Evolutionary conservation across 1,284 basidiomycete genomes (phyloP).

Genomic region (Heliocybe sulcata): DNA sequence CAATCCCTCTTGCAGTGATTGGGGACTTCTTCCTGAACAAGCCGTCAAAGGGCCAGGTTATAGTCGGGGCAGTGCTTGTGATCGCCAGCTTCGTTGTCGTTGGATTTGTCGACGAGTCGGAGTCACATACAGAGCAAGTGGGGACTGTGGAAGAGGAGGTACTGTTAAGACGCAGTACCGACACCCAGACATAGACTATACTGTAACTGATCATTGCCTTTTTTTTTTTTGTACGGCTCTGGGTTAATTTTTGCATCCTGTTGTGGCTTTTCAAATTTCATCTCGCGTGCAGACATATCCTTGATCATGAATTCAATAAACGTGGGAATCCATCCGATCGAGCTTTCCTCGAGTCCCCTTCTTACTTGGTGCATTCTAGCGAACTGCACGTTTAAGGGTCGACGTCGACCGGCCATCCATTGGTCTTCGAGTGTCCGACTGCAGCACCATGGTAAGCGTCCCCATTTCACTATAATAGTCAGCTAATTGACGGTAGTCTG

Average conservation of each 20-base stretch:
- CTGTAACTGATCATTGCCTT: background rate
- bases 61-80: slow-evolving; percentile 63
- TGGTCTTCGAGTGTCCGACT: too few species aligned
- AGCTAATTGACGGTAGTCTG: background rate
- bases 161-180: background rate
- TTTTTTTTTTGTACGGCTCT: background rate
- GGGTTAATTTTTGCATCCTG: background rate
- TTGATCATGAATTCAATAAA: background rate
- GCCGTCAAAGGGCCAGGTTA: slow-evolving; percentile 45
- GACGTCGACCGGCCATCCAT: too few species aligned
- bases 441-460: background rate
- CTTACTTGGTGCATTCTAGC: background rate
- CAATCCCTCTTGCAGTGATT: slow-evolving; percentile 84
- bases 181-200: background rate
- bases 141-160: slow-evolving; percentile 13
- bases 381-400: background rate
- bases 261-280: background rate
- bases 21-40: slow-evolving; percentile 70
- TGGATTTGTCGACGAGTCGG: slow-evolving; percentile 48
- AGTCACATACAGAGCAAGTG: slow-evolving; percentile 18
- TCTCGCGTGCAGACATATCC: background rate
- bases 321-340: background rate
- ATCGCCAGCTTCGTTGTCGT: slow-evolving; percentile 60
- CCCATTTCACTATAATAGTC: background rate
- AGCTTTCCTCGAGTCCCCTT: background rate